phyloP scores from a whole-genome alignment of 2,329 filamentous ascomycete species.

The Trichophyton rubrum region DNA sequence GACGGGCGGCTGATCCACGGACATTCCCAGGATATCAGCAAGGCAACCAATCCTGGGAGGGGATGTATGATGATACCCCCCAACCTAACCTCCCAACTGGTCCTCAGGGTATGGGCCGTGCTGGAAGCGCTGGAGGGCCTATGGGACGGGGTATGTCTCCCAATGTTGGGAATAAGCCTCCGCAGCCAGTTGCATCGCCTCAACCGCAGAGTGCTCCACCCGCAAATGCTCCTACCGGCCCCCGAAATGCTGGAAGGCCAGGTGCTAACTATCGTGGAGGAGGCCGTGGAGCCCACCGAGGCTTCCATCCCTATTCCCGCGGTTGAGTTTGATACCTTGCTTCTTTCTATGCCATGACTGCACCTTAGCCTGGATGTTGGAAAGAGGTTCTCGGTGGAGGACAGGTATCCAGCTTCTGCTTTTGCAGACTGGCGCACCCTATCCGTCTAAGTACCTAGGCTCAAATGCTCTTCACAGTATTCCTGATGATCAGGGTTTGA shows the following conservation, averaged over 20 bases:
- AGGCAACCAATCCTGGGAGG: constrained; percentile 72
- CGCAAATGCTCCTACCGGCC: constrained; percentile 80
- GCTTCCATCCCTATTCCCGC: constrained; percentile 68
- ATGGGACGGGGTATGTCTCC: constrained; percentile 31
- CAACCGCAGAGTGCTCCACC: constrained; percentile 46
- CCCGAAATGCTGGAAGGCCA: constrained; percentile 85
- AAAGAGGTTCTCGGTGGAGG: no score
- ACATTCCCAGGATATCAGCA: constrained; percentile 35
- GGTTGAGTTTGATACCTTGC: not conserved
- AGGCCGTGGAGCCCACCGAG: constrained; percentile 59
- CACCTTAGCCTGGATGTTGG: no score
- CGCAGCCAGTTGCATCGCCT: constrained; percentile 33
- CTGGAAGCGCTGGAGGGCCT: constrained; percentile 21
- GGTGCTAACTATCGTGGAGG: constrained; percentile 90
- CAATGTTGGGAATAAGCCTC: constrained; percentile 26
- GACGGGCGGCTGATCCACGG: constrained; percentile 37
- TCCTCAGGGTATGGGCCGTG: constrained; percentile 37
- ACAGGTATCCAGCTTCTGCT: no score
- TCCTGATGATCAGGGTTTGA: no score
- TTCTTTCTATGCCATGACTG: no score
- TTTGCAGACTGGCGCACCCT: no score
- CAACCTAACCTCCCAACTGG: constrained; percentile 56
- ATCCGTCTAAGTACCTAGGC: no score
- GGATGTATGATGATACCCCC: constrained; percentile 94
- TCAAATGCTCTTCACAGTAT: no score